A percentile compares a stretch with the other conserved stretches of the same genome.
These are phyloP conservation scores for Eucalyptus polybractea DNA, from an alignment of 345 rosid genomes.

Conservation along the genomic window DNA sequence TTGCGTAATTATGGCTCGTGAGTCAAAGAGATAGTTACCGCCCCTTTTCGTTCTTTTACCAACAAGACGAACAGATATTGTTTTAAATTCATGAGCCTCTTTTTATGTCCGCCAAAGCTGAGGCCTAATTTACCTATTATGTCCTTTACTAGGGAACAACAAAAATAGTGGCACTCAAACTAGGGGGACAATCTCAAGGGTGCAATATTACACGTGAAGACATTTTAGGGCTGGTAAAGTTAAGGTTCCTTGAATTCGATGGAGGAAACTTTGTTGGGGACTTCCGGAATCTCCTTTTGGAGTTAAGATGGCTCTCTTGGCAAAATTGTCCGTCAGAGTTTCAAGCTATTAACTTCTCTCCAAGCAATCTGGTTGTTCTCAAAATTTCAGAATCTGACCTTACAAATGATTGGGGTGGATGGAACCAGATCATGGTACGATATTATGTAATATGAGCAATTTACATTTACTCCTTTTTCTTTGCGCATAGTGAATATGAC, in stretches of 20 bases:
- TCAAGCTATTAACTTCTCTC: not conserved
- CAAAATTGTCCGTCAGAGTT: not conserved
- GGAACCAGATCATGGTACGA: not conserved
- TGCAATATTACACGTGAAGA: not conserved
- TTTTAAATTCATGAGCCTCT: not conserved
- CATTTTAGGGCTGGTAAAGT: not conserved
- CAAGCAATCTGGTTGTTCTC: not conserved
- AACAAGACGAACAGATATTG: not conserved
- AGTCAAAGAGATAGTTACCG: not conserved
- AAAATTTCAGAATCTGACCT: not conserved
- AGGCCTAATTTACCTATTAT: not conserved
- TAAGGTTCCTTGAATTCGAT: not conserved
- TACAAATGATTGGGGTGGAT: not conserved
- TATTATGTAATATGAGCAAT: not conserved
- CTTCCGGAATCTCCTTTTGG: not conserved
- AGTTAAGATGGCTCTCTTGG: not conserved
- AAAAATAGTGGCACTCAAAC: not conserved
- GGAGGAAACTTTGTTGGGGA: not conserved
- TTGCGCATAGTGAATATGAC: not conserved
- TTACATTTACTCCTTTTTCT: not conserved
- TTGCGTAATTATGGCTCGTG: not conserved
- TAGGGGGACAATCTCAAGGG: not conserved
- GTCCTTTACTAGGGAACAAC: not conserved
- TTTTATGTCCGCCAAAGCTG: not conserved
- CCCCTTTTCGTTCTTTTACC: not conserved